A percentile compares a stretch with the other conserved stretches of the same genome.
These are phyloP conservation scores for Malbranchea zuffiana DNA, from an alignment of 2,329 filamentous ascomycete genomes.

Conservation along the genomic window DNA sequence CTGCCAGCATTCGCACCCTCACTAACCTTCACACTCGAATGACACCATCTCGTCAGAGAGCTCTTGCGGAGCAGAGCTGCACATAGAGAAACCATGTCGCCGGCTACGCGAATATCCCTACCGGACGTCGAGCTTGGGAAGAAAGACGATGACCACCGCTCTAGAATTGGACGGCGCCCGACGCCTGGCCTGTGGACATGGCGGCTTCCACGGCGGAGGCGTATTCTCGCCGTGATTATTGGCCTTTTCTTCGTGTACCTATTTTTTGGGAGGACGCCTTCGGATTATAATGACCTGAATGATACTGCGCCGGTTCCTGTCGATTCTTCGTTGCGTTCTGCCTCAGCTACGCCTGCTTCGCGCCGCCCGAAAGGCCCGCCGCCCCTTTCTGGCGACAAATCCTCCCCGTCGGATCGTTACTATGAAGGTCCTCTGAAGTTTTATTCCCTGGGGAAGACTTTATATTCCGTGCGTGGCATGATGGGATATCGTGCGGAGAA, in stretches of 20 bases:
- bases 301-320: not conserved
- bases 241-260: conserved; percentile 48
- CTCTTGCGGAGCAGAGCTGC: conserved; percentile 18
- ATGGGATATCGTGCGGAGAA: conserved; percentile 45
- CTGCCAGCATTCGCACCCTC: not conserved
- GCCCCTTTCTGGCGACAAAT: conserved; percentile 13
- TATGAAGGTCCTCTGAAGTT: conserved; percentile 65
- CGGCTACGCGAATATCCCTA: conserved; percentile 25
- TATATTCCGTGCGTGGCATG: conserved; percentile 49
- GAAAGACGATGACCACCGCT: conserved; percentile 51
- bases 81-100: conserved; percentile 26
- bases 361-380: conserved; percentile 12
- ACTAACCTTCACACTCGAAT: too few species aligned
- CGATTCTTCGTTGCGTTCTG: not conserved
- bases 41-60: conserved; percentile 7
- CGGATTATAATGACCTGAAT: not conserved
- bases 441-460: conserved; percentile 50
- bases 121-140: conserved; percentile 55
- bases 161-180: conserved; percentile 21
- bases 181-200: conserved; percentile 26
- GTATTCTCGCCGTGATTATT: conserved; percentile 40
- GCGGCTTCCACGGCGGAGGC: conserved; percentile 34
- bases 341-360: too few species aligned
- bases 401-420: conserved; percentile 29
- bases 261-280: conserved; percentile 38